phyloP scores from a whole-genome alignment of 495 filamentous ascomycete species.

The Xylaria flabelliformis region DNA sequence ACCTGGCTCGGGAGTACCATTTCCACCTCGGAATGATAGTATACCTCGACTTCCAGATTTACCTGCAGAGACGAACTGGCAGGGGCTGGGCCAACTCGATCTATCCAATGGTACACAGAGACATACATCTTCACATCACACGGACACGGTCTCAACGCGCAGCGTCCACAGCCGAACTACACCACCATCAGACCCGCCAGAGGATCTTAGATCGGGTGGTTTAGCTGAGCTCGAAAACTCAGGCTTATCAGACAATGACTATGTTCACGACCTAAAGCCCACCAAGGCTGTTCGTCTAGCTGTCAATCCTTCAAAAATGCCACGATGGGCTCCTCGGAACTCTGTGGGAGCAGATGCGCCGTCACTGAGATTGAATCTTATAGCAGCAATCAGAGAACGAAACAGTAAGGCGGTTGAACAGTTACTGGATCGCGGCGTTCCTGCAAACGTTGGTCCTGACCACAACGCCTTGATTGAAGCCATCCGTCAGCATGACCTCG shows the following conservation, averaged over 20 bases:
- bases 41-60: conserved; percentile 17
- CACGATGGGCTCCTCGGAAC: conserved; percentile 49
- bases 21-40: conserved; percentile 9
- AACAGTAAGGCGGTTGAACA: conserved; percentile 59
- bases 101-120: not conserved
- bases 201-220: conserved; percentile 28
- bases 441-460: conserved; percentile 49
- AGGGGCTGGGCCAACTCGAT: conserved; percentile 4
- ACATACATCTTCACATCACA: conserved; percentile 21
- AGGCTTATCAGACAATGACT: conserved; percentile 34
- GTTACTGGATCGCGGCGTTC: conserved; percentile 57
- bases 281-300: conserved; percentile 43
- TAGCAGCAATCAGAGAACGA: conserved; percentile 47
- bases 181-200: conserved; percentile 21
- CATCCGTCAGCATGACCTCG: conserved; percentile 50
- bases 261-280: conserved; percentile 39
- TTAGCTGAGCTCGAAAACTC: conserved; percentile 39
- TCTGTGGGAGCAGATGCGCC: conserved; percentile 40
- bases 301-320: conserved; percentile 43
- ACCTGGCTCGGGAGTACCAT: not conserved
- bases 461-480: conserved; percentile 51
- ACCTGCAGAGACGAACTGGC: conserved; percentile 12
- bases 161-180: conserved; percentile 25
- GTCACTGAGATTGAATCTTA: conserved; percentile 39
- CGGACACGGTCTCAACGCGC: conserved; percentile 22